Conservation (phyloP, 2,329 filamentous ascomycete species). For the Pseudocercospora eumusae region DNA sequence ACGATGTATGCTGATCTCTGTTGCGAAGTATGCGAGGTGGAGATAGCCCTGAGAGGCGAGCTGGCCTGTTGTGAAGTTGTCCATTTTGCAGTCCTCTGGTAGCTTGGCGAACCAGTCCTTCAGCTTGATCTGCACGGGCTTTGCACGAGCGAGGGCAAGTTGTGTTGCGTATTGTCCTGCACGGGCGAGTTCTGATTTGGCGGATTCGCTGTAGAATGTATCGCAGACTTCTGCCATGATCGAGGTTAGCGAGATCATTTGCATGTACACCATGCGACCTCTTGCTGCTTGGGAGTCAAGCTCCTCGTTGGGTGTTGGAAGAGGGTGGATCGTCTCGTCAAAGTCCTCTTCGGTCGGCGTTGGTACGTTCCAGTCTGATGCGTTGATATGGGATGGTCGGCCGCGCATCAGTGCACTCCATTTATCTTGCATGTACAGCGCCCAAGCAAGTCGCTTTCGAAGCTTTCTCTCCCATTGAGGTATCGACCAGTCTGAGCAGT, state of each 20-base stretch:
- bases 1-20: slow-evolving; percentile 89
- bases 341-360: slow-evolving; percentile 68
- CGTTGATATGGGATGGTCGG: slow-evolving; percentile 74
- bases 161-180: slow-evolving; percentile 71
- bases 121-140: slow-evolving; percentile 78
- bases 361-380: slow-evolving; percentile 74
- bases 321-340: slow-evolving; percentile 61
- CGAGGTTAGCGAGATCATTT: slow-evolving; percentile 73
- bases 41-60: slow-evolving; percentile 62
- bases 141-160: slow-evolving; percentile 71
- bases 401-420: slow-evolving; percentile 86
- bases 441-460: slow-evolving; percentile 85
- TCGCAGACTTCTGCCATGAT: slow-evolving; percentile 80
- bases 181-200: slow-evolving; percentile 67
- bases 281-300: slow-evolving; percentile 63
- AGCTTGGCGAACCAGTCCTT: slow-evolving; percentile 79
- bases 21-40: slow-evolving; percentile 89
- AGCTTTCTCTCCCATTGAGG: slow-evolving; percentile 83
- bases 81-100: slow-evolving; percentile 66
- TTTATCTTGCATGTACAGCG: slow-evolving; percentile 90
- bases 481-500: slow-evolving; percentile 84
- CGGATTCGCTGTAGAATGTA: slow-evolving; percentile 77
- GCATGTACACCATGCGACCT: slow-evolving; percentile 69
- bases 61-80: slow-evolving; percentile 48
- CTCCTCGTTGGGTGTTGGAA: slow-evolving; percentile 50